These are phyloP conservation scores for Emmonsiellopsis sp. DNA, from an alignment of 2,329 filamentous ascomycete species.

Conservation along the genomic window DNA sequence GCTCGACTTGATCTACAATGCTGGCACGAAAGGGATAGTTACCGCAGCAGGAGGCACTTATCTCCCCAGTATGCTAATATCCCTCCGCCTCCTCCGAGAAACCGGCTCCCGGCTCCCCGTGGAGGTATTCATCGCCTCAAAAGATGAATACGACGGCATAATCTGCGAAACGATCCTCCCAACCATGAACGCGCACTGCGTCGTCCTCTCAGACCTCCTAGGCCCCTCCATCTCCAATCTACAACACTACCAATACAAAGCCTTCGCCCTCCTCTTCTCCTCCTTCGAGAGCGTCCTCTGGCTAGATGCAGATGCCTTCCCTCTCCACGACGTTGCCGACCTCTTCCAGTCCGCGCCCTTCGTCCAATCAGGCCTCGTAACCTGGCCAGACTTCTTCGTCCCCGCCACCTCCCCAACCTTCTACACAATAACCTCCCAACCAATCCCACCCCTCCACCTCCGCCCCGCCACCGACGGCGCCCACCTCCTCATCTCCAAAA, in stretches of 20 bases:
- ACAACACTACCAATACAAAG: conserved; percentile 39
- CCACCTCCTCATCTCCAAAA: conserved; percentile 37
- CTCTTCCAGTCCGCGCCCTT: conserved; percentile 36
- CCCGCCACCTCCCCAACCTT: conserved; percentile 29
- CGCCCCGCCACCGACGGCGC: conserved; percentile 33
- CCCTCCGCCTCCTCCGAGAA: conserved; percentile 36
- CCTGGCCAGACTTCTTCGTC: conserved; percentile 41
- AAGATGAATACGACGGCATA: conserved; percentile 32
- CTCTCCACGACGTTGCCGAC: conserved; percentile 31
- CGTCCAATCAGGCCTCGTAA: conserved; percentile 30
- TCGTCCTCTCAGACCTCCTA: conserved; percentile 37
- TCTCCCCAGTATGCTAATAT: conserved; percentile 35
- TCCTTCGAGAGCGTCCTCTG: conserved; percentile 42
- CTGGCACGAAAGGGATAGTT: conserved; percentile 23
- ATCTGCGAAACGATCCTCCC: conserved; percentile 37
- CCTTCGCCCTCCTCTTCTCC: conserved; percentile 40
- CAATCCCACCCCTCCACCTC: conserved; percentile 13
- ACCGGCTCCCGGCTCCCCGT: conserved; percentile 35
- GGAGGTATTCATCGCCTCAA: conserved; percentile 36
- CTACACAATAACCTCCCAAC: conserved; percentile 27
- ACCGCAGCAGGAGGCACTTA: conserved; percentile 34
- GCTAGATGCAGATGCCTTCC: conserved; percentile 40
- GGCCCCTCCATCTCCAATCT: conserved; percentile 13
- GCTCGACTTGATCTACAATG: conserved; percentile 20
- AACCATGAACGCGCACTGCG: conserved; percentile 32